Evolutionary conservation across 2,329 filamentous ascomycete species (phyloP), one percentile per base, ranked within the genome.

Genomic region (Sporothrix protearum): DNA sequence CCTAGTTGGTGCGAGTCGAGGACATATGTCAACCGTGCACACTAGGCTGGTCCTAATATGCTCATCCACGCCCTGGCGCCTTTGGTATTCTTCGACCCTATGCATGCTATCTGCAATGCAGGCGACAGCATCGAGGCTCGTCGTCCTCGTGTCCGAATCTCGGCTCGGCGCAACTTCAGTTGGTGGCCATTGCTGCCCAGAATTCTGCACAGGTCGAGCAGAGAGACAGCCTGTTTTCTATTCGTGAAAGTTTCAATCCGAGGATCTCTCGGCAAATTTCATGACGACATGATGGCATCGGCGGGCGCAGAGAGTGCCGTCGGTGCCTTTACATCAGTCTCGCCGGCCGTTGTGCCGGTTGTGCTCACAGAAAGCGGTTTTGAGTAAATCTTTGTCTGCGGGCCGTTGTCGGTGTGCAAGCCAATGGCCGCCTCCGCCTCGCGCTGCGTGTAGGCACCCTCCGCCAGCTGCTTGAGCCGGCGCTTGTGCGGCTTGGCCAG

Each of bases 401-500:
- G 55, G 25, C 72, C 70, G 69, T 71, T 73, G 72, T 67, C 72
- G 36, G 73, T 74, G 57, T 71, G 73, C 59, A 76, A 71, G 64
- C 93, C 93, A 47, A 90, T 84, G 0, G 91, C 93, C 19, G 92
- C 93, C 78, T 97, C 93, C 42, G 94, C 93, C 76, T 94, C 89
- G 78, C 92, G 92, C 78, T 97, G 93, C 5, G 91, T 91, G 80
- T 97, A 96, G 10, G 93, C 92, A 77, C 93, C 92, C 78, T 96
- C 93, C 74, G 89, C 88, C 73, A 99, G 83, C 77, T 93, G 87
- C 80, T 94, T 93, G 70, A 97, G 93, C 92, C 92, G 91, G 84
- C 94, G 89, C 87, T 94, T 97, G 82, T 99, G 96, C 75, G 92
- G 93, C 83, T 97, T 99, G 76, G 93, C 93, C 80, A 91, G 93